Percentiles rank a stretch among this genome's conserved stretches.
Conservation (phyloP, 352 stramenopile genomes). For the Globisporangium nodosum region DNA sequence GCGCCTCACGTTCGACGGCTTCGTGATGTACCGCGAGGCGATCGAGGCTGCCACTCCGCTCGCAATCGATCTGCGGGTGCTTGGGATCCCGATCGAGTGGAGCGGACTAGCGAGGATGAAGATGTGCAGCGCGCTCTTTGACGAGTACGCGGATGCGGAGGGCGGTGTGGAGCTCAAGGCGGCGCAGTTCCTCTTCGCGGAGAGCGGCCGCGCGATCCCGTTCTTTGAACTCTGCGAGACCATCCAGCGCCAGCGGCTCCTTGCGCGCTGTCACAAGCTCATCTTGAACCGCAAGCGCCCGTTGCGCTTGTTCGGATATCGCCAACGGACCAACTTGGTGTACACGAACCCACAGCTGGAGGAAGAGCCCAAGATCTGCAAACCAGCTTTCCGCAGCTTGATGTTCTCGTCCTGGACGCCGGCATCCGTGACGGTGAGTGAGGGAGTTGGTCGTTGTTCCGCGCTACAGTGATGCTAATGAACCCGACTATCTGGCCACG, state of each 20-base stretch:
- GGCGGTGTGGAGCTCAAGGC: constrained; percentile 25
- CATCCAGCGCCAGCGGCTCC: constrained; percentile 28
- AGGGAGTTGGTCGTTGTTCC: neutral
- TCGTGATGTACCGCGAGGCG: constrained; percentile 44
- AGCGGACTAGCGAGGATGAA: constrained; percentile 19
- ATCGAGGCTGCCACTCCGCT: constrained; percentile 39
- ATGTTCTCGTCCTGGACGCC: constrained; percentile 45
- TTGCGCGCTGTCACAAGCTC: constrained; percentile 34
- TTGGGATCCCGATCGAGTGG: constrained; percentile 42
- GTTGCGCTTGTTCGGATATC: constrained; percentile 61
- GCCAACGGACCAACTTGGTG: constrained; percentile 36
- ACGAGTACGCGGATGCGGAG: constrained; percentile 42
- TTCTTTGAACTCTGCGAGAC: constrained; percentile 32
- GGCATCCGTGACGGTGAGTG: constrained; percentile 26
- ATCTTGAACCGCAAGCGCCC: constrained; percentile 44
- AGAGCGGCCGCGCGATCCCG: constrained; percentile 26
- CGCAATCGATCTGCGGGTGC: constrained; percentile 26
- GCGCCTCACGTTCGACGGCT: constrained; percentile 52
- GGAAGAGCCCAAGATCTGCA: constrained; percentile 44
- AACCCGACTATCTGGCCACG: neutral
- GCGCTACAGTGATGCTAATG: too few species aligned
- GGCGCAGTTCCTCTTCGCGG: constrained; percentile 47
- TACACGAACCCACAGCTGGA: constrained; percentile 27
- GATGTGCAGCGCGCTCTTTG: constrained; percentile 25
- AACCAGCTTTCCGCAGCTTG: constrained; percentile 33